phyloP scores from a whole-genome alignment of 2,329 filamentous ascomycete species.

The Lizonia empirigonia region DNA sequence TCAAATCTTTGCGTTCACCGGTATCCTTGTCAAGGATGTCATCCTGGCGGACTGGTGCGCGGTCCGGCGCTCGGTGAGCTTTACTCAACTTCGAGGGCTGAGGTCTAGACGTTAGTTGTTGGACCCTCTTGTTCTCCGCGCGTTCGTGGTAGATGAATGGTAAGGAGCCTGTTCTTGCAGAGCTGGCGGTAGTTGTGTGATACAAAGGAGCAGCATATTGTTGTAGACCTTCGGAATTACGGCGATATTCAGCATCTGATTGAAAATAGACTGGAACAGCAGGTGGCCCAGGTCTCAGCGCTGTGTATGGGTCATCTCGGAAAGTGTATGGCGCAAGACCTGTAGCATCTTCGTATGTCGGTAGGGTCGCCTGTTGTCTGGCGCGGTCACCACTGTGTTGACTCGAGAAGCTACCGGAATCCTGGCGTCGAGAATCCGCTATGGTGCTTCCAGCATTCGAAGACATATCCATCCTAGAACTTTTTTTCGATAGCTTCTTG shows the following conservation, averaged over 20 bases:
- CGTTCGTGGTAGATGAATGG: constrained; percentile 19
- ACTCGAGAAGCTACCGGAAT: constrained; percentile 33
- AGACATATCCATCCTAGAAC: constrained; percentile 19
- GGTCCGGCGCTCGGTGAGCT: constrained; percentile 26
- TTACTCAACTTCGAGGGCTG: constrained; percentile 31
- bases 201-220: constrained; percentile 32
- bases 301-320: constrained; percentile 29
- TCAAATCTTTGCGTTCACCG: constrained; percentile 39
- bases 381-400: constrained; percentile 21
- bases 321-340: constrained; percentile 13
- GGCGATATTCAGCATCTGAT: constrained; percentile 28
- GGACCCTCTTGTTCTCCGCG: background rate
- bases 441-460: constrained; percentile 15
- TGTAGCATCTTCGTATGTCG: constrained; percentile 20
- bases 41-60: constrained; percentile 23
- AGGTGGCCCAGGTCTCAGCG: constrained; percentile 1
- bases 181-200: constrained; percentile 19
- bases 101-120: constrained; percentile 12
- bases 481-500: constrained; percentile 34
- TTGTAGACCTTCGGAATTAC: constrained; percentile 33
- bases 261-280: constrained; percentile 4
- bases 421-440: constrained; percentile 25
- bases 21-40: constrained; percentile 40
- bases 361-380: constrained; percentile 13
- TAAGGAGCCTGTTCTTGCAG: constrained; percentile 21